A percentile compares a stretch with the other conserved stretches of the same genome.
Evolutionary conservation across 2,329 filamentous ascomycete species (phyloP).

Genomic region (Botryotinia narcissicola): DNA sequence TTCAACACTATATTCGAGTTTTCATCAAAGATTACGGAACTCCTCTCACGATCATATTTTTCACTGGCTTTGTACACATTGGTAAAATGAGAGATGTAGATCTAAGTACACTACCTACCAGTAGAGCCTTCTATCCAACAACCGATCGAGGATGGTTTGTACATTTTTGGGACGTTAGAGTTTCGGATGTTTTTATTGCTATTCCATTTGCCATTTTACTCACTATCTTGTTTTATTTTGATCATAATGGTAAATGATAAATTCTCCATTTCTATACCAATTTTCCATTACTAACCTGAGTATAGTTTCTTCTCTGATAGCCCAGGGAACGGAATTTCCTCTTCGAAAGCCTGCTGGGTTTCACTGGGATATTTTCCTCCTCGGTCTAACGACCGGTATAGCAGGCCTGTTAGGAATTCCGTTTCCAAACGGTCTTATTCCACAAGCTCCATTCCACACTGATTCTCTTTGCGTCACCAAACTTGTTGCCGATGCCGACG

Average conservation of each 20-base stretch:
- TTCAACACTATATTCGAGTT: conserved; percentile 71
- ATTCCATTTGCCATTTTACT: conserved; percentile 83
- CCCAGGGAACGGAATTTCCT: conserved; percentile 79
- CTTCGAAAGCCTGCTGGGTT: conserved; percentile 79
- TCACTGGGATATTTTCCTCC: conserved; percentile 81
- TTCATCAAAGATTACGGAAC: conserved; percentile 91
- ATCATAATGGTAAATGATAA: conserved; percentile 68
- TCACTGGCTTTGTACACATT: conserved; percentile 84
- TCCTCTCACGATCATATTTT: conserved; percentile 79
- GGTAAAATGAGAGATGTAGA: conserved; percentile 73
- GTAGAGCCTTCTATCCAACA: conserved; percentile 76
- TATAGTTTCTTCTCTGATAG: conserved; percentile 74
- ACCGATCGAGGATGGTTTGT: conserved; percentile 72
- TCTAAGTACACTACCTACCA: conserved; percentile 71
- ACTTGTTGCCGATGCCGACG: conserved; percentile 49
- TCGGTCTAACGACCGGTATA: conserved; percentile 73
- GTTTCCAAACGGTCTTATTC: conserved; percentile 80
- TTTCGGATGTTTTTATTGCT: conserved; percentile 74
- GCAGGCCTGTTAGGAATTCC: conserved; percentile 75
- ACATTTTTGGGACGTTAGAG: conserved; percentile 73
- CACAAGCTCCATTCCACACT: conserved; percentile 81
- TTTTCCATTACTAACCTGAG: conserved; percentile 4
- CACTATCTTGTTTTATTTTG: conserved; percentile 85
- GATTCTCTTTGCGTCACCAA: conserved; percentile 71
- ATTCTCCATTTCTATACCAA: background rate